Evolutionary conservation across 257 asterid genomes (phyloP).

Genomic region (Solanum habrochaites): DNA sequence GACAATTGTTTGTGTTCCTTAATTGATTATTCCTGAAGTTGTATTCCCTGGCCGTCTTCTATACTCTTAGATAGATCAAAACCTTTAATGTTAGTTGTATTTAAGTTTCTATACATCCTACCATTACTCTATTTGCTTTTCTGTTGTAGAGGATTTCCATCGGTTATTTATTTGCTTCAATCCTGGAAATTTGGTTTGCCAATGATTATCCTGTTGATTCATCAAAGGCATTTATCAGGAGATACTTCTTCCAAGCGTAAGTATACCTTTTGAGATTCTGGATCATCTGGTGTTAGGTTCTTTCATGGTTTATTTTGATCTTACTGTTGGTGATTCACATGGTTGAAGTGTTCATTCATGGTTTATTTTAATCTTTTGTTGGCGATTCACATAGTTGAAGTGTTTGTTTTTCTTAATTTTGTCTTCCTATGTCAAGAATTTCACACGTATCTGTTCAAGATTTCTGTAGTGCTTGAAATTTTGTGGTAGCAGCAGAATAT

Average conservation of each 20-base stretch:
- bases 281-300: neutral
- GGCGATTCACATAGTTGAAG: neutral
- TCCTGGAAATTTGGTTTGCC: conserved; percentile 75
- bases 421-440: neutral
- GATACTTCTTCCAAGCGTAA: conserved; percentile 72
- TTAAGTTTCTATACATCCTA: neutral
- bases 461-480: neutral
- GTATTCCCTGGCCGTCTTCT: neutral
- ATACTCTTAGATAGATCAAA: neutral
- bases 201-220: conserved; percentile 43
- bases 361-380: neutral
- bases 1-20: neutral
- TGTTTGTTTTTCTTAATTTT: neutral
- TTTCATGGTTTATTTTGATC: neutral
- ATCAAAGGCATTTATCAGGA: conserved; percentile 41
- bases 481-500: neutral
- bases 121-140: conserved; percentile 1
- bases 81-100: neutral
- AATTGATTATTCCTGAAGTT: neutral
- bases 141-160: conserved; percentile 67
- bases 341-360: neutral
- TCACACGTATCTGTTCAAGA: neutral
- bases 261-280: conserved; percentile 9
- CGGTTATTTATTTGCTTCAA: conserved; percentile 68
- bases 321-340: neutral